Evolutionary conservation across 2,329 filamentous ascomycete species (phyloP).

Genomic region (Arthrobotrys conoides): DNA sequence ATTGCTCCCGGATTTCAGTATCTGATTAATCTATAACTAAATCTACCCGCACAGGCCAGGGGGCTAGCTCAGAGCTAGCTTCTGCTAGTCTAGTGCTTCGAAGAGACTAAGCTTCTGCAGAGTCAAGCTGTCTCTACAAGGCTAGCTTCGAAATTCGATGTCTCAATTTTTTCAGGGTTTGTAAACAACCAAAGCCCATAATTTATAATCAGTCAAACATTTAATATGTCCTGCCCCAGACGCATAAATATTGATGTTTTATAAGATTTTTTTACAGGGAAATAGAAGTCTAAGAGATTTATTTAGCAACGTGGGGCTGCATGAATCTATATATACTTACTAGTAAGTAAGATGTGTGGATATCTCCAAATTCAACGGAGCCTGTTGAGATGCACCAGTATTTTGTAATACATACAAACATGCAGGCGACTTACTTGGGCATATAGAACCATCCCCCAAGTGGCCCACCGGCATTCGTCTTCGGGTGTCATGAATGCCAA

Average conservation of each 20-base stretch:
- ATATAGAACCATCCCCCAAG: conserved; percentile 12
- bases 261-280: background rate
- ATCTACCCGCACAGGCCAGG: background rate
- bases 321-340: no score
- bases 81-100: no score
- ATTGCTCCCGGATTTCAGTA: background rate
- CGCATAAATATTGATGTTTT: background rate
- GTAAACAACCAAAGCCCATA: background rate
- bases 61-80: background rate
- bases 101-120: no score
- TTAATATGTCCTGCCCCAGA: background rate
- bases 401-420: background rate
- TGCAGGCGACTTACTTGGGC: conserved; percentile 7
- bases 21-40: background rate
- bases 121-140: background rate
- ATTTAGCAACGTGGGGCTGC: no score
- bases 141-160: background rate
- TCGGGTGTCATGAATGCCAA: conserved; percentile 24
- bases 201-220: background rate
- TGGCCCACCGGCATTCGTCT: conserved; percentile 9
- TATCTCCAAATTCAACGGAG: background rate
- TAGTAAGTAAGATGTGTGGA: background rate
- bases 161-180: conserved; percentile 5
- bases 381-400: background rate
- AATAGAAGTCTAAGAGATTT: background rate